Conservation (phyloP, 495 filamentous ascomycete genomes). For the Annulohypoxylon moriforme region DNA sequence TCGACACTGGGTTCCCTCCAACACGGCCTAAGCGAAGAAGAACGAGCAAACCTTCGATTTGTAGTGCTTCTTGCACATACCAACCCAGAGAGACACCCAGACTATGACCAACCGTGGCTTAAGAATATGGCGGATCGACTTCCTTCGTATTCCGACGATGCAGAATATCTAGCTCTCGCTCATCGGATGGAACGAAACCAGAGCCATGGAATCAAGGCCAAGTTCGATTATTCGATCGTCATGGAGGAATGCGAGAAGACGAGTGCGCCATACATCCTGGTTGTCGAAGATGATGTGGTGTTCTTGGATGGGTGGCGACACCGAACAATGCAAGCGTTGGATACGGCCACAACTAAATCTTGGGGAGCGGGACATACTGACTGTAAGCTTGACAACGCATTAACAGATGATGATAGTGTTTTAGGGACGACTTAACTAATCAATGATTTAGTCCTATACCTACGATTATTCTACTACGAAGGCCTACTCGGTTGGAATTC, state of each 20-base stretch:
- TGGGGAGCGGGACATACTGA: constrained; percentile 31
- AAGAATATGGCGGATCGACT: constrained; percentile 58
- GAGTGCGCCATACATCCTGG: constrained; percentile 61
- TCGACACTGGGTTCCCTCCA: constrained; percentile 64
- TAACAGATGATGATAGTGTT: not conserved
- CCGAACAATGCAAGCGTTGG: constrained; percentile 55
- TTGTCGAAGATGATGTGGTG: constrained; percentile 68
- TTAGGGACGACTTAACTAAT: not conserved
- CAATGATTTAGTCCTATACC: constrained; percentile 53
- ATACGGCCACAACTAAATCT: constrained; percentile 43
- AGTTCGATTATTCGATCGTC: constrained; percentile 62
- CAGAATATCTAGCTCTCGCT: constrained; percentile 40
- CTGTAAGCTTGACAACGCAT: constrained; percentile 21
- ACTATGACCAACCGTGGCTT: constrained; percentile 63
- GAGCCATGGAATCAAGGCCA: constrained; percentile 35
- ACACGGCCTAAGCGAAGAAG: constrained; percentile 57
- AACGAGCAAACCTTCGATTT: constrained; percentile 61
- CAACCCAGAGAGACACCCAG: constrained; percentile 60
- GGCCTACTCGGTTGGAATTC: constrained; percentile 66
- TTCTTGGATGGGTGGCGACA: constrained; percentile 64
- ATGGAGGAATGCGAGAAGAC: constrained; percentile 60
- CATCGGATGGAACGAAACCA: constrained; percentile 36
- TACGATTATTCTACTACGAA: constrained; percentile 70
- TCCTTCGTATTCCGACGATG: constrained; percentile 54
- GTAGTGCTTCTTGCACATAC: constrained; percentile 65